A percentile compares a stretch with the other conserved stretches of the same genome.
These are phyloP conservation scores for Paraphaeosphaeria sporulosa DNA, from an alignment of 2,329 filamentous ascomycete genomes.

Conservation along the genomic window DNA sequence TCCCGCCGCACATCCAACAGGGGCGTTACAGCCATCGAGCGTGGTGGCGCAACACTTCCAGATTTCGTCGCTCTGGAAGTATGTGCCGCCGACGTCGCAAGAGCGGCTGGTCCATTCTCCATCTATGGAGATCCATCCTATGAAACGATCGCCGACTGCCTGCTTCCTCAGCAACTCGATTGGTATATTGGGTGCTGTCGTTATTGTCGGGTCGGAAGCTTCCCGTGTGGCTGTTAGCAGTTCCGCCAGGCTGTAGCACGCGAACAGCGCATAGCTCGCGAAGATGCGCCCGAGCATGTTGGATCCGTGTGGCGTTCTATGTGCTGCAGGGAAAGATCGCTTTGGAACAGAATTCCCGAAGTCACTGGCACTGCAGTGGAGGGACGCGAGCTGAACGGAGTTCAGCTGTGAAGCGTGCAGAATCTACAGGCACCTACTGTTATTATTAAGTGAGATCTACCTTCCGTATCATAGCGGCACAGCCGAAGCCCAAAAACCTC, in stretches of 20 bases:
- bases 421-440: not conserved
- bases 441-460: not conserved
- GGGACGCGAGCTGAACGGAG: constrained; percentile 10
- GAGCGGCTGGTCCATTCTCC: constrained; percentile 24
- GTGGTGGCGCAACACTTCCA: constrained; percentile 36
- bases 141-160: constrained; percentile 27
- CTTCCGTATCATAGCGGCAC: not conserved
- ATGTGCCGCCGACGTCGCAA: constrained; percentile 31
- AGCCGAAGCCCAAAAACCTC: not conserved
- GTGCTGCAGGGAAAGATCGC: not conserved
- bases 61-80: constrained; percentile 25
- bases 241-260: constrained; percentile 24
- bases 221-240: constrained; percentile 23
- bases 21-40: constrained; percentile 28
- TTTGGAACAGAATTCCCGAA: constrained; percentile 7
- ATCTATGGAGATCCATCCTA: constrained; percentile 30
- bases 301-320: not conserved
- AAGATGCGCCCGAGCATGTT: constrained; percentile 21
- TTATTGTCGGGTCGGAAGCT: constrained; percentile 34
- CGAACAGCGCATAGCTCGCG: constrained; percentile 23
- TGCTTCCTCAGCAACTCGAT: constrained; percentile 35
- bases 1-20: constrained; percentile 31
- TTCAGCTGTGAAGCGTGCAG: constrained; percentile 11
- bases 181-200: constrained; percentile 27
- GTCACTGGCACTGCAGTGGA: not conserved